Conservation (phyloP, 2,329 filamentous ascomycete species). For the Phialophora tarda region DNA sequence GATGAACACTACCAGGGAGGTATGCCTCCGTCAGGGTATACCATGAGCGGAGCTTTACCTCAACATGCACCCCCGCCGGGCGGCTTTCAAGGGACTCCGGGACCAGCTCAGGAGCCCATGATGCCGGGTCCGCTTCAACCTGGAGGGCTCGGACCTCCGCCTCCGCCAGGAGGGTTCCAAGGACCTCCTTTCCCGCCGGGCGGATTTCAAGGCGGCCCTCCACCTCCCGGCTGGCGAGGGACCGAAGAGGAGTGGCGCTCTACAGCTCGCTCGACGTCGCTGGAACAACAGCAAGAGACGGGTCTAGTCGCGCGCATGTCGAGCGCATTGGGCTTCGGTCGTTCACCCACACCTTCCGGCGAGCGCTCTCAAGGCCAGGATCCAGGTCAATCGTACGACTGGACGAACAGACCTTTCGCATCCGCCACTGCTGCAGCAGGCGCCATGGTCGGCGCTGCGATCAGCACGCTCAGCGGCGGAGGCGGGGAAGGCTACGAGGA, state of each 20-base stretch:
- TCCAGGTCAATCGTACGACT: conserved; percentile 88
- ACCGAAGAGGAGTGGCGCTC: conserved; percentile 46
- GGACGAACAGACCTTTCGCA: conserved; percentile 78
- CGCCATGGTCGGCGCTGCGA: conserved; percentile 78
- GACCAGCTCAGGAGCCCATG: conserved; percentile 20
- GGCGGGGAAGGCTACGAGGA: conserved; percentile 80
- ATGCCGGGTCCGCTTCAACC: conserved; percentile 40
- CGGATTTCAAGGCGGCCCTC: conserved; percentile 38
- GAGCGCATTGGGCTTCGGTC: conserved; percentile 63
- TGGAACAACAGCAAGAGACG: conserved; percentile 52
- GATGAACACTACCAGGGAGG: conserved; percentile 62
- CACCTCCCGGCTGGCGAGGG: conserved; percentile 40
- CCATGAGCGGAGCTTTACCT: conserved; percentile 41
- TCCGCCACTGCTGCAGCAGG: conserved; percentile 83
- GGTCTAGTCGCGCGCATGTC: conserved; percentile 78
- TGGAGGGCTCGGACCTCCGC: conserved; percentile 39
- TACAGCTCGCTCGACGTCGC: conserved; percentile 38
- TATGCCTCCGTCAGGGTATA: conserved; percentile 55
- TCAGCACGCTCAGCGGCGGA: conserved; percentile 83
- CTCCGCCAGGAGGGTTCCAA: conserved; percentile 40
- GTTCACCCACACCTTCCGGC: conserved; percentile 71
- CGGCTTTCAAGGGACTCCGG: conserved; percentile 30
- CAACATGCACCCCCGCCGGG: conserved; percentile 43
- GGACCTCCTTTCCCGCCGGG: conserved; percentile 39
- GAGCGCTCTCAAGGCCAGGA: conserved; percentile 43